These are phyloP conservation scores for Bothriochloa decipiens DNA, from an alignment of 176 grass and related monocot species.

Conservation along the genomic window DNA sequence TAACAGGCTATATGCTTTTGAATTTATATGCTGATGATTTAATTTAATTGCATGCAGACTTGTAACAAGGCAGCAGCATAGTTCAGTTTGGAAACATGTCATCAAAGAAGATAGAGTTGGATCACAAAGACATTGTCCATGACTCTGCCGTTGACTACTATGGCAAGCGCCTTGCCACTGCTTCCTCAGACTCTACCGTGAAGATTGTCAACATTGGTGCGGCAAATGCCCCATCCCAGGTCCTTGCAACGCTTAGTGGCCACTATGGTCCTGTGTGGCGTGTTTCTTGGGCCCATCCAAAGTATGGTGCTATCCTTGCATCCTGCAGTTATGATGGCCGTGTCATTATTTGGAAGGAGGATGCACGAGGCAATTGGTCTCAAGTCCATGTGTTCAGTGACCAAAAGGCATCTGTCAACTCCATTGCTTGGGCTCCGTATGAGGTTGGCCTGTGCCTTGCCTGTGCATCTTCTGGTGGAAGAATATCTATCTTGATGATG, in stretches of 20 bases:
- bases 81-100: conserved; percentile 45
- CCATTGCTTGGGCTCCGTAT: conserved; percentile 73
- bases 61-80: background rate
- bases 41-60: conserved; percentile 27
- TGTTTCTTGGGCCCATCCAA: conserved; percentile 75
- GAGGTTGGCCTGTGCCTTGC: conserved; percentile 72
- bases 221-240: conserved; percentile 51
- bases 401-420: conserved; percentile 83
- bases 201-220: conserved; percentile 55
- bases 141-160: conserved; percentile 81
- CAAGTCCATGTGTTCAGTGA: conserved; percentile 65
- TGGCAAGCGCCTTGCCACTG: conserved; percentile 80
- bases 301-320: conserved; percentile 73
- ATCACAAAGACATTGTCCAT: conserved; percentile 79
- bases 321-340: conserved; percentile 78
- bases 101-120: conserved; percentile 76
- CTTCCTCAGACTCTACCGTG: conserved; percentile 69
- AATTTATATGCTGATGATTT: background rate
- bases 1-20: background rate
- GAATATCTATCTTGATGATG: conserved; percentile 65
- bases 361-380: conserved; percentile 59
- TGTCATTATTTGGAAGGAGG: conserved; percentile 88
- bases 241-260: conserved; percentile 59
- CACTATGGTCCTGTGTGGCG: conserved; percentile 81
- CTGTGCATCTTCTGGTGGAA: conserved; percentile 71